Base-by-base conservation (phyloP, 1,139 yeast species). In the Candida smagusa region DNA sequence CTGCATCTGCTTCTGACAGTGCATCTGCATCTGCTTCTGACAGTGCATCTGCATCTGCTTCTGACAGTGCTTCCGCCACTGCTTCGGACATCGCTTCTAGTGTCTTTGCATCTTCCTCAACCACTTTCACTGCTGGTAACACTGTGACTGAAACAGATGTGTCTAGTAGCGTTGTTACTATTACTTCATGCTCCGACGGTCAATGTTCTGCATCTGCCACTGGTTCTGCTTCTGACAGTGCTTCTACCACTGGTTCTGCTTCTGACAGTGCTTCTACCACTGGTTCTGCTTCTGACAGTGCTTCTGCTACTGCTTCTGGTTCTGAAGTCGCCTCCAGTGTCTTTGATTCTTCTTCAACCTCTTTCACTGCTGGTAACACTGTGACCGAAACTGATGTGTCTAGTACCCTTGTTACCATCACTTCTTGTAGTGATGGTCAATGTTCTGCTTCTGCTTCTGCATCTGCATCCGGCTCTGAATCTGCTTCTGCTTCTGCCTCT, bases 141-240 rank as follows among this genome's bases (percentile, higher is more conserved):
- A 16, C 19, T 16, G 27, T 22, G 13, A 26, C 28, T 6, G 28
- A 26, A 26, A n/a, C 28, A 3, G 12, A 26, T 6, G 12, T 26
- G 3, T n/a, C 11, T 25, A 54, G 61, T 41, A 57, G 66, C 27
- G 49, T 55, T 31, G 47, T 56, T 36, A 54, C 68, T 30, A 50
- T 58, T 40, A 64, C 70, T 22, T 51, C 60, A 25, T 60, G 65
- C 42, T 46, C 52, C n/a, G 52, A 51, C 41, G 45, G 55, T 49
- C 53, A 53, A 44, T 69, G 73, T 49, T 16, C 61, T 39, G 60
- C 67, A 37, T 67, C 76, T 42, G 72, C 75, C 45, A 16, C 19
- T 16, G 19, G 3, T 16, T 56, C 68, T 38, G 63, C 72, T 38
- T 61, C 65, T 30, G 56, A 60, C 32, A 61, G 60, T 28, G 59